A percentile compares a stretch with the other conserved stretches of the same genome.
phyloP scores from a whole-genome alignment of 2,329 filamentous ascomycete genomes.

The Pseudocercospora eumusae region DNA sequence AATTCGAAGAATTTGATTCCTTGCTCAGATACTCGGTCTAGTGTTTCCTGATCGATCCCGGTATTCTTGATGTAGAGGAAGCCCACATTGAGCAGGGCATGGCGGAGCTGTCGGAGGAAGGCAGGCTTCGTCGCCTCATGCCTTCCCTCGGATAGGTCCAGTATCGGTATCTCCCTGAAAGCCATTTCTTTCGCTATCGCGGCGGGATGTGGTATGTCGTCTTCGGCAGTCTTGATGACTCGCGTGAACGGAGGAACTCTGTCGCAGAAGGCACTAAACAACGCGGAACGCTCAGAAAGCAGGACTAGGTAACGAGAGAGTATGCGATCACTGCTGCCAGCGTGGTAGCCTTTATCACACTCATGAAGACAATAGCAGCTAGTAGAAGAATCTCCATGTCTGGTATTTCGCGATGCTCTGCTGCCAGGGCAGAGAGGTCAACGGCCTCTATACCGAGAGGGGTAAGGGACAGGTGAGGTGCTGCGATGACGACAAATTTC shows the following conservation, averaged over 20 bases:
- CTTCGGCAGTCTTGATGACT: background rate
- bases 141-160: conserved; percentile 70
- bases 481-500: background rate
- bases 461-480: background rate
- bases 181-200: conserved; percentile 9
- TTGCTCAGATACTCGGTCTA: conserved; percentile 65
- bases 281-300: background rate
- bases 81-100: conserved; percentile 81
- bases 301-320: conserved; percentile 12
- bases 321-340: conserved; percentile 24
- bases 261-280: background rate
- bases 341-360: conserved; percentile 24
- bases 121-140: conserved; percentile 66
- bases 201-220: background rate
- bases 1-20: conserved; percentile 76
- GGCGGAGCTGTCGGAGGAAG: conserved; percentile 70
- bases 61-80: conserved; percentile 84
- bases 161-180: conserved; percentile 74
- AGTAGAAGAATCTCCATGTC: conserved; percentile 27
- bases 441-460: conserved; percentile 6
- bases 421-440: background rate
- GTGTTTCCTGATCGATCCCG: conserved; percentile 66
- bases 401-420: background rate
- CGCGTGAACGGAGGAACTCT: background rate
- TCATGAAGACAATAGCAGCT: conserved; percentile 20